These are phyloP conservation scores for Zelopaecilomyces penicillatus DNA, from an alignment of 2,329 filamentous ascomycete species.

Conservation along the genomic window DNA sequence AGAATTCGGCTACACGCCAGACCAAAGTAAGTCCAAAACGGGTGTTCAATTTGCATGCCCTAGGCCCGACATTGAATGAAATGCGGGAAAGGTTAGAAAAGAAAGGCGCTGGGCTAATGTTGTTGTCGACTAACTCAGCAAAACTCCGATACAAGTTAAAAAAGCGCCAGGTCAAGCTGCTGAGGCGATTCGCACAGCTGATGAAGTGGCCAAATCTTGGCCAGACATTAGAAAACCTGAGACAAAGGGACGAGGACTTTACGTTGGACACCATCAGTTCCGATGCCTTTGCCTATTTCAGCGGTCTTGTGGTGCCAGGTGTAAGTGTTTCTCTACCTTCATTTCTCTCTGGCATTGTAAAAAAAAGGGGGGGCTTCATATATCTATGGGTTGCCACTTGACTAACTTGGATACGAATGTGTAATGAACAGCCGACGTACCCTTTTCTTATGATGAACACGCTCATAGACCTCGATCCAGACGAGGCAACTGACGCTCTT, in stretches of 20 bases:
- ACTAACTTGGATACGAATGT: background rate
- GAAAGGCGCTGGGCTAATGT: background rate
- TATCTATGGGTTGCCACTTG: background rate
- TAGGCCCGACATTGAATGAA: too few species aligned
- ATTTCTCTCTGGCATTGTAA: background rate
- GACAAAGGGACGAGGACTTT: slow-evolving; percentile 49
- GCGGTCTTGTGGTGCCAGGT: slow-evolving; percentile 63
- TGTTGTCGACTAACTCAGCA: slow-evolving; percentile 26
- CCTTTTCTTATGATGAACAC: slow-evolving; percentile 74
- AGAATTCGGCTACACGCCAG: slow-evolving; percentile 43
- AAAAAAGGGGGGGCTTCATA: background rate
- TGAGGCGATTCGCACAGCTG: slow-evolving; percentile 59
- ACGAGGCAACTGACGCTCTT: slow-evolving; percentile 55
- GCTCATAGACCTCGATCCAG: slow-evolving; percentile 65
- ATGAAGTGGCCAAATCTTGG: slow-evolving; percentile 72
- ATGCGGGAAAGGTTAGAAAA: background rate
- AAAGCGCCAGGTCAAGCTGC: slow-evolving; percentile 58
- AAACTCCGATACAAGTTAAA: slow-evolving; percentile 57
- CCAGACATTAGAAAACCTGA: slow-evolving; percentile 54
- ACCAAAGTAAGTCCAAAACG: slow-evolving; percentile 34
- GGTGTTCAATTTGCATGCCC: too few species aligned
- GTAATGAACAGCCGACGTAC: slow-evolving; percentile 41
- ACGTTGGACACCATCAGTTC: slow-evolving; percentile 54
- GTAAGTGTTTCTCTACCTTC: slow-evolving; percentile 29
- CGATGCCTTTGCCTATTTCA: slow-evolving; percentile 71